Evolutionary conservation across 1,139 yeast genomes (phyloP).

Genomic region (Hanseniaspora uvarum): DNA sequence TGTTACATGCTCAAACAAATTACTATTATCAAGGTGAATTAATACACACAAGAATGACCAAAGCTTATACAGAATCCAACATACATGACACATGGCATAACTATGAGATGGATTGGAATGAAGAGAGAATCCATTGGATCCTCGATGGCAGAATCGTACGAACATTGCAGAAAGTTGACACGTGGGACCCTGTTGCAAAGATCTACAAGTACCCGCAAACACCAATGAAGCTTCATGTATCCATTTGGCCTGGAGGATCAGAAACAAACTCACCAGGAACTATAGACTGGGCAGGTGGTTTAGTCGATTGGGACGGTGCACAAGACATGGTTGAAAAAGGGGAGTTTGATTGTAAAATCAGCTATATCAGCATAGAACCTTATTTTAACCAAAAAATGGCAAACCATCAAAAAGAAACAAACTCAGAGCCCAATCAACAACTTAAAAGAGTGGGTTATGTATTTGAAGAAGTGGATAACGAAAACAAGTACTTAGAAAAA

Average conservation of each 20-base stretch:
- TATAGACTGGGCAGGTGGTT: conserved; percentile 89
- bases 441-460: conserved; percentile 1
- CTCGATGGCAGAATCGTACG: conserved; percentile 62
- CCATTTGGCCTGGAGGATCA: conserved; percentile 90
- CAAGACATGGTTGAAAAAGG: conserved; percentile 29
- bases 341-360: conserved; percentile 25
- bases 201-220: conserved; percentile 68
- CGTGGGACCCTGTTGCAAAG: conserved; percentile 35
- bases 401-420: not conserved
- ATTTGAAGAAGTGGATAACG: not conserved
- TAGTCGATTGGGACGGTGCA: conserved; percentile 53
- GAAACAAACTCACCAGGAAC: conserved; percentile 61
- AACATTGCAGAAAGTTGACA: conserved; percentile 54
- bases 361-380: conserved; percentile 24
- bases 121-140: conserved; percentile 60
- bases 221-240: conserved; percentile 74
- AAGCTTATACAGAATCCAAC: conserved; percentile 33
- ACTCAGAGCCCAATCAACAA: not conserved
- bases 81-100: conserved; percentile 64
- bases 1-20: conserved; percentile 61
- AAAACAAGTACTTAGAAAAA: not conserved
- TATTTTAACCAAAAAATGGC: conserved; percentile 21
- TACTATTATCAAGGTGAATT: conserved; percentile 67
- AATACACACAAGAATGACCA: conserved; percentile 48
- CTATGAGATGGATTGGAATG: conserved; percentile 75